Evolutionary conservation across 768 basidiomycete genomes (phyloP).

Genomic region (Trametopsis cervina): DNA sequence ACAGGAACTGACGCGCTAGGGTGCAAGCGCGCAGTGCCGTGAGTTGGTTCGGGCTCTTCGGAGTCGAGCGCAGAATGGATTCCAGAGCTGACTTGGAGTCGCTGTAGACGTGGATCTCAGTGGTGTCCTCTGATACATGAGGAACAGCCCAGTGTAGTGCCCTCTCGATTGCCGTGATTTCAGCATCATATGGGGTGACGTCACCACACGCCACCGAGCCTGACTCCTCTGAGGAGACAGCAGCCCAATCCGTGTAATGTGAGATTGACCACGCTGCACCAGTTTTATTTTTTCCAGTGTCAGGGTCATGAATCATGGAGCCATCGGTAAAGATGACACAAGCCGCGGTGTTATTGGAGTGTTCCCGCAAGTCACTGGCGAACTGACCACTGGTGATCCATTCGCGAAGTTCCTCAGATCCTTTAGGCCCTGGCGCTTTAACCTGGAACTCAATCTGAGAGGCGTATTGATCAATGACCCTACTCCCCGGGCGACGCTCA

Average conservation of each 20-base stretch:
- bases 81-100: not conserved
- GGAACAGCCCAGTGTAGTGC: not conserved
- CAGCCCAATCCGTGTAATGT: too few species aligned
- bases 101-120: not conserved
- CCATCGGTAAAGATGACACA: too few species aligned
- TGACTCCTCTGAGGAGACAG: too few species aligned
- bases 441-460: not conserved
- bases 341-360: too few species aligned
- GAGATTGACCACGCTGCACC: too few species aligned
- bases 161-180: not conserved
- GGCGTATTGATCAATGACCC: not conserved
- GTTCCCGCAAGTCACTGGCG: too few species aligned
- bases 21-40: not conserved
- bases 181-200: not conserved
- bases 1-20: not conserved
- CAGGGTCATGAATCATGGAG: too few species aligned
- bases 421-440: not conserved
- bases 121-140: not conserved
- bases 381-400: too few species aligned
- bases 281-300: too few species aligned
- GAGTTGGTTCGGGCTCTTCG: not conserved
- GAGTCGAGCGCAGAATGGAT: not conserved
- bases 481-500: constrained; percentile 3
- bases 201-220: too few species aligned
- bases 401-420: not conserved